A percentile compares a stretch with the other conserved stretches of the same genome.
Evolutionary conservation across 768 basidiomycete genomes (phyloP).

Genomic region (Erythrobasidium yunnanense): DNA sequence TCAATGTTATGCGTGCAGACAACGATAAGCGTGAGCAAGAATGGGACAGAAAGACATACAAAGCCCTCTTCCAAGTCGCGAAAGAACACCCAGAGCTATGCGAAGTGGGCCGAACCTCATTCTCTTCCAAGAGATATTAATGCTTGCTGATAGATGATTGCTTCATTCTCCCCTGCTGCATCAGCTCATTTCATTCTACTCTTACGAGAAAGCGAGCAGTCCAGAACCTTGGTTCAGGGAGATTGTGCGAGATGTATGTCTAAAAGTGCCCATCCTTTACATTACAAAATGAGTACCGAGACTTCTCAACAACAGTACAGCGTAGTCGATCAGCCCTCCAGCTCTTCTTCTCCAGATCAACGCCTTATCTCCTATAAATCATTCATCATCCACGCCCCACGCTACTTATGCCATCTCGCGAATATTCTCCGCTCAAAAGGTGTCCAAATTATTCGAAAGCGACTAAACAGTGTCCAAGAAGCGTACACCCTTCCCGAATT

Average conservation of each 20-base stretch:
- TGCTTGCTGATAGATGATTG: neutral
- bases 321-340: neutral
- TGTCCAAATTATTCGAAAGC: neutral
- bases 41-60: slow-evolving; percentile 23
- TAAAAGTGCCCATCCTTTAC: neutral
- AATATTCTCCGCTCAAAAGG: neutral
- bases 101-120: slow-evolving; percentile 8
- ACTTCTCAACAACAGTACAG: neutral
- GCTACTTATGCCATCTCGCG: slow-evolving; percentile 9
- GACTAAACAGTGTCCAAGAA: slow-evolving; percentile 7
- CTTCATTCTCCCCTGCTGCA: neutral
- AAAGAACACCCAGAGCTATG: slow-evolving; percentile 9
- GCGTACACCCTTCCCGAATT: neutral
- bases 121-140: no score
- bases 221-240: slow-evolving; percentile 26
- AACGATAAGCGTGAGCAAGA: slow-evolving; percentile 17
- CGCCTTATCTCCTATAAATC: slow-evolving; percentile 9
- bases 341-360: neutral
- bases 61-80: neutral
- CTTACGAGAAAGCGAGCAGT: neutral
- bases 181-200: slow-evolving; percentile 18
- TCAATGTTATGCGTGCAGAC: neutral
- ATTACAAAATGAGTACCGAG: no score
- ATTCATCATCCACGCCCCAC: slow-evolving; percentile 26
- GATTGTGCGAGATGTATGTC: slow-evolving; percentile 16